phyloP scores from a whole-genome alignment of 352 stramenopile species.

The Globisporangium recalcitrans region DNA sequence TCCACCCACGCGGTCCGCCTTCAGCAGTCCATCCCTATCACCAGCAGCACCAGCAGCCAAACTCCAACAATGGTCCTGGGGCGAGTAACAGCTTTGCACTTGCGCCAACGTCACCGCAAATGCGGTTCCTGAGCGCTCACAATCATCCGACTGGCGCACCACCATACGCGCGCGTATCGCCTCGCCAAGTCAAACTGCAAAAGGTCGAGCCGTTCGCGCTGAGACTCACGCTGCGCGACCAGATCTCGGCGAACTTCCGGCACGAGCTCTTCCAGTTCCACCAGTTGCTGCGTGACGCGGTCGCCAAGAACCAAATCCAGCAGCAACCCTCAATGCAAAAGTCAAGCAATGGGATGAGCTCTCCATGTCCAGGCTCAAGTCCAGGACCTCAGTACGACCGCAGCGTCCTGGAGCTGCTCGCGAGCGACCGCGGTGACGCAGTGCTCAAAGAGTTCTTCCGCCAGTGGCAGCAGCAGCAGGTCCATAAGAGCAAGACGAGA shows the following conservation, averaged over 20 bases:
- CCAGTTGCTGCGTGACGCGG: slow-evolving; percentile 48
- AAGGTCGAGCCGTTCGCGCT: slow-evolving; percentile 17
- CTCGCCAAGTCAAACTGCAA: slow-evolving; percentile 30
- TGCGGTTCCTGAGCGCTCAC: neutral
- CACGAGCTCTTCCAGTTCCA: slow-evolving; percentile 71
- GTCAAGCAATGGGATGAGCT: neutral
- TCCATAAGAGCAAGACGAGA: neutral
- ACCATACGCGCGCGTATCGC: slow-evolving; percentile 19
- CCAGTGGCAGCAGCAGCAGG: slow-evolving; percentile 34
- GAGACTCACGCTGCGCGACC: slow-evolving; percentile 23
- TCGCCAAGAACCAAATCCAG: slow-evolving; percentile 11
- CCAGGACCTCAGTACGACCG: slow-evolving; percentile 15
- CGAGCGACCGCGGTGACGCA: slow-evolving; percentile 59
- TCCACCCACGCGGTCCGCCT: slow-evolving; percentile 6
- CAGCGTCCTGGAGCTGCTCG: slow-evolving; percentile 50
- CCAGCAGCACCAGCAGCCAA: neutral
- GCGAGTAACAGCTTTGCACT: neutral
- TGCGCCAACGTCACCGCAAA: slow-evolving; percentile 13
- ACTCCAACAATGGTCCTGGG: neutral
- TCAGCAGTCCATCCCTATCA: neutral
- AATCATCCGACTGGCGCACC: neutral
- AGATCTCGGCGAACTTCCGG: slow-evolving; percentile 37
- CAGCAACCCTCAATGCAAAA: slow-evolving; percentile 8
- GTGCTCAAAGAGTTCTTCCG: slow-evolving; percentile 59
- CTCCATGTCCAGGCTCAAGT: neutral